phyloP scores from a whole-genome alignment of 2,329 filamentous ascomycete genomes.

The Rachicladosporium sp. region DNA sequence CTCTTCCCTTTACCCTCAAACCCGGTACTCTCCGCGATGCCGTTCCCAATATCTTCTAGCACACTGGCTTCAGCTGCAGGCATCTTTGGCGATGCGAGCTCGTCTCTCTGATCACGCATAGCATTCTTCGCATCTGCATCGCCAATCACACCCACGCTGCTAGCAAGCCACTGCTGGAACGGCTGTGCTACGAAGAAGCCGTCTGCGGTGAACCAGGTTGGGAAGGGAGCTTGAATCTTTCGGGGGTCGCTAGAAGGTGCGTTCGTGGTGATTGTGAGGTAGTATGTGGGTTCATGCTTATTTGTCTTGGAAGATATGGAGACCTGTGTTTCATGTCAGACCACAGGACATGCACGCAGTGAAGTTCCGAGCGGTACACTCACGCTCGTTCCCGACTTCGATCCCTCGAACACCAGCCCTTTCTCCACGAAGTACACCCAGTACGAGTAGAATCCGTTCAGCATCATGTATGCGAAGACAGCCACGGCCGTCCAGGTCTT shows the following conservation, averaged over 20 bases:
- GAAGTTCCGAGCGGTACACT: too few species aligned
- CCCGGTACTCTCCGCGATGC: constrained; percentile 6
- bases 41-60: too few species aligned
- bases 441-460: constrained; percentile 66
- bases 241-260: constrained; percentile 22
- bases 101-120: constrained; percentile 26
- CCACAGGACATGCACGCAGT: too few species aligned
- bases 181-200: constrained; percentile 63
- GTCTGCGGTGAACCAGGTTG: constrained; percentile 60
- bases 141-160: constrained; percentile 53
- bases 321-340: constrained; percentile 39
- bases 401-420: constrained; percentile 69
- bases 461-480: constrained; percentile 62
- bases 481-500: constrained; percentile 71
- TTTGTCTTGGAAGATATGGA: constrained; percentile 58
- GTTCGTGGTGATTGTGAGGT: constrained; percentile 48
- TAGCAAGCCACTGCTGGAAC: constrained; percentile 67
- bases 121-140: constrained; percentile 48
- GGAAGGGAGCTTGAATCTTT: constrained; percentile 53
- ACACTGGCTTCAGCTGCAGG: too few species aligned
- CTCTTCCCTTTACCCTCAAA: constrained; percentile 11
- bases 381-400: constrained; percentile 55
- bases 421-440: constrained; percentile 82
- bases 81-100: constrained; percentile 10
- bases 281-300: constrained; percentile 74